phyloP scores from a whole-genome alignment of 331 rosid genomes.

The Quercus tomentella region DNA sequence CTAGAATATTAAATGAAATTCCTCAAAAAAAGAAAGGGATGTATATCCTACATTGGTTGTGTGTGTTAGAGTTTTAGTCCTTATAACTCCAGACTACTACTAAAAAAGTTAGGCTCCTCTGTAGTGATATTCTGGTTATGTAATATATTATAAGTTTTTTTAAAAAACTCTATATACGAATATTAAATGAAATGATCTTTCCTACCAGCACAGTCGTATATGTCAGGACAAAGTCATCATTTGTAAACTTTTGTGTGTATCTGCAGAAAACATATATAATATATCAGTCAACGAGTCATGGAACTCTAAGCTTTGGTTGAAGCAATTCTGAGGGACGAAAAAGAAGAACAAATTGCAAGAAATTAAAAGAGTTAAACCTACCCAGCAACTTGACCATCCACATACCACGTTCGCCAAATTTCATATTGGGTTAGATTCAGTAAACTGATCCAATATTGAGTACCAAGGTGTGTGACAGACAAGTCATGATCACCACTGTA shows the following conservation, averaged over 20 bases:
- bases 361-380: background rate
- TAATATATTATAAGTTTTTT: too few relatives aligned
- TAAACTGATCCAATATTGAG: conserved; percentile 20
- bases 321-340: background rate
- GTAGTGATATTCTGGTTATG: too few relatives aligned
- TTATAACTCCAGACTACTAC: too few relatives aligned
- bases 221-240: background rate
- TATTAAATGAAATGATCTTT: background rate
- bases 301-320: too few relatives aligned
- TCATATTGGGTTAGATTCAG: conserved; percentile 10
- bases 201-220: background rate
- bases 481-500: conserved; percentile 26
- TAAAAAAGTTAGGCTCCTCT: fast-evolving
- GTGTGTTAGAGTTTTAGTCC: fast-evolving
- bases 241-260: conserved; percentile 20
- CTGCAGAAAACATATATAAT: conserved; percentile 3
- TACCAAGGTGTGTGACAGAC: conserved; percentile 24
- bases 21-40: too few relatives aligned
- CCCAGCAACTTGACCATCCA: conserved; percentile 34
- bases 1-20: too few relatives aligned
- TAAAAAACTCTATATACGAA: too few relatives aligned
- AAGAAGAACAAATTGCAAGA: background rate
- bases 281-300: background rate
- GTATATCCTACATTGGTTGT: too few relatives aligned
- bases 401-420: conserved; percentile 24